These are phyloP conservation scores for Herpetomonas samuelpessoai DNA, from an alignment of 208 protist genomes.

Conservation along the genomic window DNA sequence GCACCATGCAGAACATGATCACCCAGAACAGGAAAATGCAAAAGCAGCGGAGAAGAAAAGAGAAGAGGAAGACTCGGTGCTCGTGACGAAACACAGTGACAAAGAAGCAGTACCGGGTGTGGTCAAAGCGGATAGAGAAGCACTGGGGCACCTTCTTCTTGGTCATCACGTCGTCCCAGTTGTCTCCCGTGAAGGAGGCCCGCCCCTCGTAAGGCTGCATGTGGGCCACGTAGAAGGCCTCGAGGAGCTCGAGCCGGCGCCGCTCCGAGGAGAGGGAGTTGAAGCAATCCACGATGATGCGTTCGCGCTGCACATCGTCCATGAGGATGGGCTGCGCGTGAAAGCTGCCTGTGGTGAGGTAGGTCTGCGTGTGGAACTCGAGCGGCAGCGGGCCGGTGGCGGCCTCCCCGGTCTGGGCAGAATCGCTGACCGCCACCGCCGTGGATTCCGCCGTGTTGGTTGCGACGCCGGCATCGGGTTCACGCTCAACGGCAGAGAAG, in stretches of 20 bases:
- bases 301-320: constrained; percentile 25
- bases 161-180: constrained; percentile 49
- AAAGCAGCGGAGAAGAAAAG: constrained; percentile 43
- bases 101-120: constrained; percentile 32
- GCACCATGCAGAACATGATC: constrained; percentile 43
- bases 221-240: constrained; percentile 42
- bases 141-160: constrained; percentile 22
- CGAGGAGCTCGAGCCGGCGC: constrained; percentile 32
- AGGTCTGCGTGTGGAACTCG: constrained; percentile 8
- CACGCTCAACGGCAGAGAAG: too few relatives aligned
- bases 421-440: too few relatives aligned
- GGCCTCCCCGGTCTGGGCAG: neutral
- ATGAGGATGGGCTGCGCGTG: constrained; percentile 24
- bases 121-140: constrained; percentile 37
- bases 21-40: constrained; percentile 53
- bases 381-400: neutral
- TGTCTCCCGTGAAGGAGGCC: constrained; percentile 43
- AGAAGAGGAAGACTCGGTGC: constrained; percentile 50
- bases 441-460: too few relatives aligned
- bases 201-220: constrained; percentile 41
- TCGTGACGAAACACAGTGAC: constrained; percentile 33
- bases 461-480: too few relatives aligned
- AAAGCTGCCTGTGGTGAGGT: constrained; percentile 31
- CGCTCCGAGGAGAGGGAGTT: constrained; percentile 32
- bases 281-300: constrained; percentile 38